Evolutionary conservation across 768 basidiomycete genomes (phyloP), one percentile per base, ranked within the genome.

Genomic region (Rhizopogon vesiculosus): DNA sequence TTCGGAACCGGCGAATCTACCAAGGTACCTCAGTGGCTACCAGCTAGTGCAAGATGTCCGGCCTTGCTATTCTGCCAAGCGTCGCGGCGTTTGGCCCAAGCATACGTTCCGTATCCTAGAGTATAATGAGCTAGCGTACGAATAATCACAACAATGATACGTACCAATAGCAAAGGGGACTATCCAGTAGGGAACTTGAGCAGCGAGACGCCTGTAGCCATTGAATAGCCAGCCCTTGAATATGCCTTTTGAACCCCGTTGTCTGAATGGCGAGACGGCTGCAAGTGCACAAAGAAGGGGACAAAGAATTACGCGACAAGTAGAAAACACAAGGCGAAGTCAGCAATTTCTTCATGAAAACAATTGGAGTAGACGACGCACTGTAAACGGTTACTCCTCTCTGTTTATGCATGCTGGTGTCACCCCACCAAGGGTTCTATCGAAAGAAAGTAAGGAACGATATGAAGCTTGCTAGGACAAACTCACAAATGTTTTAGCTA

Each of bases 391-490:
- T 75, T 56, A 95, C 78, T 51, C 93, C 93, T 73, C 81, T 91
- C 66, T 87, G 85, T 68, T 83, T 85, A 62, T 78, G 78, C 43
- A 79, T 75, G 57, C 81, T 80, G 61, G 78, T 76, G 73, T 89
- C 85, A 74, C 93, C 93, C 93, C 93, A 97, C 93, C 93, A 97
- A 51, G 86, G 76, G 72, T 79, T 88, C 91, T 95, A 67, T 33
- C 55, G 45, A 52, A 38, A 40, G 38, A 53, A 43, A 40, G 39
- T 19, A 16, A 53, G 39, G 29, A 16, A n/a, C 10, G 13, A 53
- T 22, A 25, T n/a, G 42, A 49, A 51, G 41, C 16, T 28, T 33
- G 43, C 10, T 39, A 29, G 29, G 51, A 35, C 22, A 49, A 48
- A 79, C 91, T 82, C 78, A 93, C 91, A 72, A 84, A 94, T 76